Evolutionary conservation across 1,284 basidiomycete genomes (phyloP).

Genomic region (Tilletia caries): DNA sequence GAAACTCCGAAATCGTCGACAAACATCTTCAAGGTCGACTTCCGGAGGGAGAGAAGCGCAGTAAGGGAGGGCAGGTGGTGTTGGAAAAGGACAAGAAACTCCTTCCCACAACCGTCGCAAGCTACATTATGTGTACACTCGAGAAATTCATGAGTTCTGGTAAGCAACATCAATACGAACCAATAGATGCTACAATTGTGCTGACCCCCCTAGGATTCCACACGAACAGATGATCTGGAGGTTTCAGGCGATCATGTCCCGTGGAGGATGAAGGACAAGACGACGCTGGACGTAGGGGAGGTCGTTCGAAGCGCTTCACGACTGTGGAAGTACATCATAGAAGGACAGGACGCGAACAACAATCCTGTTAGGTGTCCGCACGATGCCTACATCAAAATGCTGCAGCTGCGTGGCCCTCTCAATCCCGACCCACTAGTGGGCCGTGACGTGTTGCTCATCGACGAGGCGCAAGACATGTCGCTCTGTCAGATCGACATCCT

Average conservation of each 20-base stretch:
- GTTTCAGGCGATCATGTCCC: slow-evolving; percentile 33
- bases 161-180: neutral
- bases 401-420: slow-evolving; percentile 36
- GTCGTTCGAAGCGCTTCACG: slow-evolving; percentile 30
- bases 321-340: slow-evolving; percentile 38
- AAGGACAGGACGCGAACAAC: slow-evolving; percentile 25
- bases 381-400: slow-evolving; percentile 47
- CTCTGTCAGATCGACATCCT: slow-evolving; percentile 42
- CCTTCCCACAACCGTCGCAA: slow-evolving; percentile 38
- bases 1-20: slow-evolving; percentile 35
- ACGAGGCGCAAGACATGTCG: slow-evolving; percentile 48
- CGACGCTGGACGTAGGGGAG: slow-evolving; percentile 31
- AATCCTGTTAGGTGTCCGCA: slow-evolving; percentile 39
- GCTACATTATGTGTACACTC: slow-evolving; percentile 39
- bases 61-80: slow-evolving; percentile 6
- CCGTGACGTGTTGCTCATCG: slow-evolving; percentile 37
- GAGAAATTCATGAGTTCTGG: slow-evolving; percentile 43
- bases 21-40: slow-evolving; percentile 28
- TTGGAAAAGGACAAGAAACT: slow-evolving; percentile 23
- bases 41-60: slow-evolving; percentile 27
- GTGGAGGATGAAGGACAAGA: slow-evolving; percentile 29
- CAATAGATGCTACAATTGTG: slow-evolving; percentile 8
- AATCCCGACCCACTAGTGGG: slow-evolving; percentile 31
- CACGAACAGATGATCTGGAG: neutral
- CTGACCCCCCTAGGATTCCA: no score